A percentile compares a stretch with the other conserved stretches of the same genome.
Evolutionary conservation across 805 yeast genomes (phyloP).

Genomic region (Clavispora phyllophila): DNA sequence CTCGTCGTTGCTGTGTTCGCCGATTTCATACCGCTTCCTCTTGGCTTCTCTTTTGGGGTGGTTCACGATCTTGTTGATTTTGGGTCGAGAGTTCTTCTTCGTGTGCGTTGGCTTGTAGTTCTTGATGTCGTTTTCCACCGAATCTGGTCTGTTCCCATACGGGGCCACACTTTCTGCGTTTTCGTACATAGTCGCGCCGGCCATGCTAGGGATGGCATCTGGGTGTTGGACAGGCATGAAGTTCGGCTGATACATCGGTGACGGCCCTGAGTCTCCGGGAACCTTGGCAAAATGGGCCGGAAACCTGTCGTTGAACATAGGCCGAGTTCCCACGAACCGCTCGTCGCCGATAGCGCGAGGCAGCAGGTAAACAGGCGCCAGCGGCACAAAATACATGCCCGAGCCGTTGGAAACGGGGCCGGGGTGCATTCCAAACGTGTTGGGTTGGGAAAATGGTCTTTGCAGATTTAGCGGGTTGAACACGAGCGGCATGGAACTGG

Average conservation of each 20-base stretch:
- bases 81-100: constrained; percentile 32
- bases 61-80: constrained; percentile 29
- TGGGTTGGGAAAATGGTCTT: background rate
- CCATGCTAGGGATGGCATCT: background rate
- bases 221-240: background rate
- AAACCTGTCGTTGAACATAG: background rate
- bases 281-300: background rate
- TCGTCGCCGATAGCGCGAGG: background rate
- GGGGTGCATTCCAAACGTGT: background rate
- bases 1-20: constrained; percentile 23
- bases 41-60: constrained; percentile 4
- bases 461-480: background rate
- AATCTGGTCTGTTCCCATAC: background rate
- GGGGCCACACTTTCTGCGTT: background rate
- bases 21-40: constrained; percentile 5
- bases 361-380: background rate
- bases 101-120: constrained; percentile 34
- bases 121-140: background rate
- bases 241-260: background rate
- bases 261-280: background rate
- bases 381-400: background rate
- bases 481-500: background rate
- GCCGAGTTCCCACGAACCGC: background rate
- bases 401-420: background rate
- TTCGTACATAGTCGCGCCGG: background rate